Conservation (phyloP, 225 moss, liverwort and hornwort species). For the Physcomitrellopsis africana region DNA sequence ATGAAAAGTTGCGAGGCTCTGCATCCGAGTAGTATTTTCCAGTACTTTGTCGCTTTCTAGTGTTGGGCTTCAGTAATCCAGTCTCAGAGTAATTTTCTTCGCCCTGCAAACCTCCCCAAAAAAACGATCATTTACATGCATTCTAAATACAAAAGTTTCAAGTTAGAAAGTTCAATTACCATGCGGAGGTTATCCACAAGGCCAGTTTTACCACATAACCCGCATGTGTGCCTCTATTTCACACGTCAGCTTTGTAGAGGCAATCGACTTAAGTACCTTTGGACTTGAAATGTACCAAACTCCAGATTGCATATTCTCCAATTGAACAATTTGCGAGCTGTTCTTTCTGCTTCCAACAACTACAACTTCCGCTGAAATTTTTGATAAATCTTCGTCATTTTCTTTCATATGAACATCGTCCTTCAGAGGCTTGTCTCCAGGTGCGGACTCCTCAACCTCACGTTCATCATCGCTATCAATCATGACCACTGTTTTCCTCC, state of each 20-base stretch:
- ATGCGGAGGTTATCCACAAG: conserved; percentile 2
- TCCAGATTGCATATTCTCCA: conserved; percentile 54
- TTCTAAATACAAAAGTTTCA: background rate
- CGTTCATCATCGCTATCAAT: conserved; percentile 93
- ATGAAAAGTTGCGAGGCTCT: conserved; percentile 66
- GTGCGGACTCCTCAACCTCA: conserved; percentile 64
- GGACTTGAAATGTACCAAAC: conserved; percentile 41
- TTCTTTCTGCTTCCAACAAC: conserved; percentile 63
- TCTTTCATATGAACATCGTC: conserved; percentile 25
- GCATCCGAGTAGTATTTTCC: conserved; percentile 29
- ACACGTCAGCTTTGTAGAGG: conserved; percentile 22
- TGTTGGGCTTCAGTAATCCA: conserved; percentile 33
- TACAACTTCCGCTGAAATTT: conserved; percentile 44
- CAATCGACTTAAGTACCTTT: conserved; percentile 39
- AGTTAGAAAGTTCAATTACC: conserved; percentile 6
- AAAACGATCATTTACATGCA: background rate
- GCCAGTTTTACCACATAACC: conserved; percentile 5
- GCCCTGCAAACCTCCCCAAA: conserved; percentile 38
- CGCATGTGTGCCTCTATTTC: conserved; percentile 5
- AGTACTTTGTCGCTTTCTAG: conserved; percentile 42
- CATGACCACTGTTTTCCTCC: conserved; percentile 68
- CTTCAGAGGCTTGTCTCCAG: conserved; percentile 30
- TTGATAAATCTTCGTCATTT: conserved; percentile 23
- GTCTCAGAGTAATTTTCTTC: conserved; percentile 40
- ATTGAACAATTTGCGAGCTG: conserved; percentile 52